Evolutionary conservation across 805 yeast species (phyloP), one percentile per base, ranked within the genome.

Genomic region (Yarrowia osloensis): DNA sequence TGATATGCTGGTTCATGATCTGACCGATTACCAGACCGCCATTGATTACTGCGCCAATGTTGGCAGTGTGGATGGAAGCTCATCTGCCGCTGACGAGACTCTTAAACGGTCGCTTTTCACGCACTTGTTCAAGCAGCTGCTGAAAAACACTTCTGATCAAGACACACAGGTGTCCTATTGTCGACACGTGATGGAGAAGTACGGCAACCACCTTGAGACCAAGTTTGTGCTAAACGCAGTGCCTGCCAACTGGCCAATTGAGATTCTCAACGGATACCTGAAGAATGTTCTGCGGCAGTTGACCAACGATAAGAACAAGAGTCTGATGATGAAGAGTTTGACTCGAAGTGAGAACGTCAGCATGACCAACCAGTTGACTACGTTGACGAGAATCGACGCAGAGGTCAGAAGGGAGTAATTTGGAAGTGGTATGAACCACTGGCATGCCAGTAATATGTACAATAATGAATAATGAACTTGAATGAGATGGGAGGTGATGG

Each of bases 11-110:
- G 74, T 76, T 52, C 69, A 67, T n/a, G 68, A 70, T 1, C 67
- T 77, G 15, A 70, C 74, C 1, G 82, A 79, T 57, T 80, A 73
- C 66, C 70, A 72, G 7, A 70, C 76, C 4, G 74, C 79, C 2
- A 68, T 78, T 8, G 72, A 74, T 37, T 79, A 74, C 62, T 76
- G 80, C 47, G 50, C 69, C 50, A 62, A 71, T 24, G 77, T 76
- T 7, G 72, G 70, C 7, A 67, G 2, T 4, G 31, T 49, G 62
- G 55, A 57, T 22, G 55, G 69, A 29, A 46, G 49, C 13, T 46
- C 42, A 13, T 13, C 37, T 15, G 44, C 42, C 9, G 40, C 42
- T 7, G 67, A 66, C 29, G 67, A 68, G 17, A 42, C 49, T 7
- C 69, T 68, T 37, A 68, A 68, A 22, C 17, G 24, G 7, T 42